These are phyloP conservation scores for Trichoderma sp. DNA, from an alignment of 2,329 filamentous ascomycete species.

Conservation along the genomic window DNA sequence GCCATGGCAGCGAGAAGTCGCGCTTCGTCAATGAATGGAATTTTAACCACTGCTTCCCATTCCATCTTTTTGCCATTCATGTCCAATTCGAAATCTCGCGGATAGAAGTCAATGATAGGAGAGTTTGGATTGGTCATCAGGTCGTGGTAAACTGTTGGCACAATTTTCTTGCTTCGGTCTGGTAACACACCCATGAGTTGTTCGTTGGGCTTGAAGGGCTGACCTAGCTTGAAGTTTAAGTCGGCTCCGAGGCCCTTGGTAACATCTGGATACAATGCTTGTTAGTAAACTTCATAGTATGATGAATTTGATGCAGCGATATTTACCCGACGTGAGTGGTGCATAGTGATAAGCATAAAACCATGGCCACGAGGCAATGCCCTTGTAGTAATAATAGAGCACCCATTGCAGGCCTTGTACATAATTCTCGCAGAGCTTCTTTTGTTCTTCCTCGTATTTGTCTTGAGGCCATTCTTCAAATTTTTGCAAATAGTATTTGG, in stretches of 20 bases:
- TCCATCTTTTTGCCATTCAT: conserved; percentile 99
- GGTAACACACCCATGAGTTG: conserved; percentile 98
- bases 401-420: conserved; percentile 98
- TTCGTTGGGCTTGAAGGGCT: conserved; percentile 93
- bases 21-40: conserved; percentile 95
- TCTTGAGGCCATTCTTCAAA: conserved; percentile 84
- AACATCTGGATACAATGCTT: conserved; percentile 64
- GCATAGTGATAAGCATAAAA: conserved; percentile 97
- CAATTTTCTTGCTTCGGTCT: conserved; percentile 95
- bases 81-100: conserved; percentile 92
- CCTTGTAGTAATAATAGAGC: conserved; percentile 95
- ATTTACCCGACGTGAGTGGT: conserved; percentile 85
- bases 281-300: conserved; percentile 32
- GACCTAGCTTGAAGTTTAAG: conserved; percentile 89
- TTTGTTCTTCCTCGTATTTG: conserved; percentile 75
- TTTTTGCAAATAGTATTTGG: conserved; percentile 88
- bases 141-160: conserved; percentile 82
- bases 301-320: neutral
- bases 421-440: conserved; percentile 88
- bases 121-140: conserved; percentile 91
- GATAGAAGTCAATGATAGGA: conserved; percentile 97
- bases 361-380: conserved; percentile 98
- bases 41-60: conserved; percentile 99
- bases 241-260: conserved; percentile 84
- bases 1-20: conserved; percentile 84